Evolutionary conservation across 768 basidiomycete species (phyloP).

Genomic region (Phanerodontia chrysosporium): DNA sequence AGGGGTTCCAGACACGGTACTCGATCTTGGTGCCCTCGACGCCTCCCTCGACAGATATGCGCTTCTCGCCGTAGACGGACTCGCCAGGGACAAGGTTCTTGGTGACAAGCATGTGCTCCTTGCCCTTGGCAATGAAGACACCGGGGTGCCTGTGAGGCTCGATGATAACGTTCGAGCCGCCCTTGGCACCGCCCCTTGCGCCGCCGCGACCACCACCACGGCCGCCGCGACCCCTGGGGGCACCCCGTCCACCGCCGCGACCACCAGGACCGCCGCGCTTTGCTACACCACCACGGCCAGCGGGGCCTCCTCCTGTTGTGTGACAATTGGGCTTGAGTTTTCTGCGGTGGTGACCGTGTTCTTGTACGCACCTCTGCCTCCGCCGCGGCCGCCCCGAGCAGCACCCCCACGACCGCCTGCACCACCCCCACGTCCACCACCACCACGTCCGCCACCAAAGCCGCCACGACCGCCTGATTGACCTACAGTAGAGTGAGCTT

Average conservation of each 20-base stretch:
- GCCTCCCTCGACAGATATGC: conserved; percentile 79
- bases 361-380: conserved; percentile 29
- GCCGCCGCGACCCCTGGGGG: conserved; percentile 17
- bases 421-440: conserved; percentile 29
- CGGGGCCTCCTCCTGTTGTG: conserved; percentile 23
- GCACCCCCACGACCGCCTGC: conserved; percentile 17
- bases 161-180: conserved; percentile 85
- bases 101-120: conserved; percentile 95
- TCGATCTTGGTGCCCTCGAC: conserved; percentile 85
- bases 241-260: conserved; percentile 7
- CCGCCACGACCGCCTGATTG: conserved; percentile 70
- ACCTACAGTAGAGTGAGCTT: conserved; percentile 29
- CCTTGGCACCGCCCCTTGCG: conserved; percentile 60
- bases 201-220: conserved; percentile 35
- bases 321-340: no score
- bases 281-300: conserved; percentile 12
- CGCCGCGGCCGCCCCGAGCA: conserved; percentile 26
- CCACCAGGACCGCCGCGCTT: conserved; percentile 12
- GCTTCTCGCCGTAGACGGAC: conserved; percentile 97
- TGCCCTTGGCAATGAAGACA: conserved; percentile 95
- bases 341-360: neutral
- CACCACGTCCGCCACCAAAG: conserved; percentile 27
- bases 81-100: conserved; percentile 98
- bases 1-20: conserved; percentile 99
- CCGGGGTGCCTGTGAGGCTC: conserved; percentile 95